Conservation (phyloP, 441 rosid genomes). For the Pelargonium cotyledonis region DNA sequence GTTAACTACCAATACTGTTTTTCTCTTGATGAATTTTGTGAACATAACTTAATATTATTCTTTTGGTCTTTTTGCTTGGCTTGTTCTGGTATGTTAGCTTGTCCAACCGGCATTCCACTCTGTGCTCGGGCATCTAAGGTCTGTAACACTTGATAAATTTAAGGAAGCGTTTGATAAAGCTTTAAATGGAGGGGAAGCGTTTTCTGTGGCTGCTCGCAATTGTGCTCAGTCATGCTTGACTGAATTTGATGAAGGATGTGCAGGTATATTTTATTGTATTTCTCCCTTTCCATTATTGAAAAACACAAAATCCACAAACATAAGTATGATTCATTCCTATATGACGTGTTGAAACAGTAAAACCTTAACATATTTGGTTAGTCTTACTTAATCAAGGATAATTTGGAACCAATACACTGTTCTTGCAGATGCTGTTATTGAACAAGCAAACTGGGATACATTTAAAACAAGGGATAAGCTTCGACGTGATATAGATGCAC, state of each 20-base stretch:
- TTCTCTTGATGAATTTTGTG: neutral
- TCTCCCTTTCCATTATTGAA: neutral
- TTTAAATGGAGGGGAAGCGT: constrained; percentile 16
- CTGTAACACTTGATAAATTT: constrained; percentile 16
- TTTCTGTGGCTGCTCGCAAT: constrained; percentile 19
- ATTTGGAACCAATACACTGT: constrained; percentile 5
- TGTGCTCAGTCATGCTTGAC: constrained; percentile 11
- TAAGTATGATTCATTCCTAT: neutral
- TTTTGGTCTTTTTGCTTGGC: neutral
- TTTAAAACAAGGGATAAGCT: constrained; percentile 64
- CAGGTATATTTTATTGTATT: constrained; percentile 14
- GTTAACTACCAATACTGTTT: neutral
- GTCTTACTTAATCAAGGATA: neutral
- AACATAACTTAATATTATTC: neutral
- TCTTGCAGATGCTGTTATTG: constrained; percentile 63
- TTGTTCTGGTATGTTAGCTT: constrained; percentile 14
- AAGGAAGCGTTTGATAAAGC: constrained; percentile 23
- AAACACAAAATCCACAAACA: neutral
- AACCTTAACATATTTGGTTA: neutral
- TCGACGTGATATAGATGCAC: constrained; percentile 68
- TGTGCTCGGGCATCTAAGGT: constrained; percentile 21
- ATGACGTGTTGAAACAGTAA: neutral
- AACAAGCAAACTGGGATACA: constrained; percentile 81
- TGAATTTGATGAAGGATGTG: constrained; percentile 20
- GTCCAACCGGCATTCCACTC: constrained; percentile 21